Evolutionary conservation across 2,329 filamentous ascomycete species (phyloP), one percentile per base, ranked within the genome.

Genomic region (Venturia pyrina): DNA sequence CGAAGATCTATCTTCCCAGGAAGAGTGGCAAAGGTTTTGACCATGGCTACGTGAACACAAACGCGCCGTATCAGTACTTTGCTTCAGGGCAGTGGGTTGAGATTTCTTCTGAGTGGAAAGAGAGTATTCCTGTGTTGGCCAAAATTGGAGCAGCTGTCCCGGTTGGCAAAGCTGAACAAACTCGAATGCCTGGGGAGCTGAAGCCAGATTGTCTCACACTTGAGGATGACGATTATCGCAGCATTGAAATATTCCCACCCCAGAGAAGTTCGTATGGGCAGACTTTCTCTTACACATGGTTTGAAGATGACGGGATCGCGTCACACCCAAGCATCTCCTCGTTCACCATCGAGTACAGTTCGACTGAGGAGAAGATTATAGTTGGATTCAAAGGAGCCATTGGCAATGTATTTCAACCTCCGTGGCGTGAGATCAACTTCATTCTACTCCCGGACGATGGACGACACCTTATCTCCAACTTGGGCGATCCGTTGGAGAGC

Each of bases 1-100:
- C 83, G 0, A 80, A 76, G 13, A 76, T 91, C 10, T 91, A 91
- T 69, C 80, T 90, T 0, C 88, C 88, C 0, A 4, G 40, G 21
- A 24, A 21, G 21, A 13, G 59, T 24, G 34, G 59, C 13, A 75
- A 85, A 34, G 78, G 80, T 6, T 85, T 87, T 0, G 24, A 56
- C 24, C 15, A 56, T 10, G 32, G 53, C 6, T 90, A 82, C 72
- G 70, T 89, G 34, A 89, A 89, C 70, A 74, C 86, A 44, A 87
- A 87, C 63, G 77, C 80, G 0, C 85, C 87, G 0, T 84, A 86
- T 69, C 80, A 86, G 64, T 81, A 86, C 68, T 75, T 87, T 5
- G 71, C 76, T 0, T 78, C 83, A 0, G 84, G 83, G 0, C 78
- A 83, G 67, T 86, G 84, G 83, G 75, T 80, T 3, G 77, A 78